These are phyloP conservation scores for Pythium sp. DNA, from an alignment of 352 stramenopile genomes.

Conservation along the genomic window DNA sequence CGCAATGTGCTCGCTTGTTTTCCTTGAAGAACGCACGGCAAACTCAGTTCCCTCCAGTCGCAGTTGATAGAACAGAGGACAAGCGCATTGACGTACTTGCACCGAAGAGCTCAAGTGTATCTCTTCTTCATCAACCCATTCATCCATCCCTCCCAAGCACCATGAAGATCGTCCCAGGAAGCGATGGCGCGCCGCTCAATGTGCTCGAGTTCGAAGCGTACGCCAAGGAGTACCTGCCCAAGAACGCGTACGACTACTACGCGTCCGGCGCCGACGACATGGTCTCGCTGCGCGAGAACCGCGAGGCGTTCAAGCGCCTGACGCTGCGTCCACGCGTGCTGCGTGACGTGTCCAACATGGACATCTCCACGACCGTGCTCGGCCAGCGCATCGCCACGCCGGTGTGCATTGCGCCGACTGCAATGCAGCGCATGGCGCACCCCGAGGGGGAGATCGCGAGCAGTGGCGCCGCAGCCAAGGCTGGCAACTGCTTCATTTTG, in stretches of 20 bases:
- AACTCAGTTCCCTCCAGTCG: slow-evolving; percentile 1
- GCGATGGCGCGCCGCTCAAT: slow-evolving; percentile 77
- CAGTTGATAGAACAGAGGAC: background rate
- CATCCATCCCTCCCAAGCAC: background rate
- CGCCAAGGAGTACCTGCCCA: slow-evolving; percentile 86
- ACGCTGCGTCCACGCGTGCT: slow-evolving; percentile 94
- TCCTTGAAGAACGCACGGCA: slow-evolving; percentile 1
- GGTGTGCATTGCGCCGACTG: slow-evolving; percentile 90
- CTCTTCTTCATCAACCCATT: background rate
- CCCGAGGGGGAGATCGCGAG: slow-evolving; percentile 91
- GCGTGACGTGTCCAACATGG: slow-evolving; percentile 91
- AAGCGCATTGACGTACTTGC: slow-evolving; percentile 5
- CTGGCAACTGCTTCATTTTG: slow-evolving; percentile 90
- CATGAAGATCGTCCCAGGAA: slow-evolving; percentile 73
- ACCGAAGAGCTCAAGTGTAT: background rate
- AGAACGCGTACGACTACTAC: slow-evolving; percentile 93
- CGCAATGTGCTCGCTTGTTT: background rate
- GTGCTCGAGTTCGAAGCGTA: slow-evolving; percentile 90
- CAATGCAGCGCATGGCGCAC: slow-evolving; percentile 95
- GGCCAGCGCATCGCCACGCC: slow-evolving; percentile 88
- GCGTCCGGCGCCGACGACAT: slow-evolving; percentile 93
- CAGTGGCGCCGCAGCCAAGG: slow-evolving; percentile 74
- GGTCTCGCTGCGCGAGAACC: slow-evolving; percentile 72
- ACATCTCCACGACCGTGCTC: slow-evolving; percentile 90
- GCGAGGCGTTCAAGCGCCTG: slow-evolving; percentile 89